A percentile compares a stretch with the other conserved stretches of the same genome.
phyloP scores from a whole-genome alignment of 768 basidiomycete genomes.

The Calocybe gangraenosa region DNA sequence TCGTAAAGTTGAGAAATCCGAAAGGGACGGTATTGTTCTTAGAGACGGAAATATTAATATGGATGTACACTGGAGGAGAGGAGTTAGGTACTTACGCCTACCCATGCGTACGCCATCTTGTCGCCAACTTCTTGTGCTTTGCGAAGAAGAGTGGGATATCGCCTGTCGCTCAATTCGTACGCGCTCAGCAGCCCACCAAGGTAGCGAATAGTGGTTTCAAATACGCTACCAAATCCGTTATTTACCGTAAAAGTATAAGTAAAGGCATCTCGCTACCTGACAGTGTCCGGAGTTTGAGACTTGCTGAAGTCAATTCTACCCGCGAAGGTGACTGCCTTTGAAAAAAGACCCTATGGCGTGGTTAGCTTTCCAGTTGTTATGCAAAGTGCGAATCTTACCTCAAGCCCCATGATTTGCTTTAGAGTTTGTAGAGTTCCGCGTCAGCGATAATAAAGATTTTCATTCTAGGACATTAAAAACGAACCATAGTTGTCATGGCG shows the following conservation, averaged over 20 bases:
- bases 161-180: constrained; percentile 58
- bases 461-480: not conserved
- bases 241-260: not conserved
- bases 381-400: not conserved
- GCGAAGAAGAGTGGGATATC: constrained; percentile 44
- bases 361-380: not conserved
- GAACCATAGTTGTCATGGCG: constrained; percentile 3
- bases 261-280: not conserved
- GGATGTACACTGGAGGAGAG: not conserved
- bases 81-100: constrained; percentile 34
- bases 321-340: not conserved
- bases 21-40: constrained; percentile 38
- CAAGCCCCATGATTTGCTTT: constrained; percentile 5
- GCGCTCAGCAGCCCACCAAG: constrained; percentile 67
- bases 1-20: constrained; percentile 37
- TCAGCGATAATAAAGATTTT: not conserved
- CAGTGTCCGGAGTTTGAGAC: constrained; percentile 2
- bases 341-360: not conserved
- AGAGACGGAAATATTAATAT: not conserved
- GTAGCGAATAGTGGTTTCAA: constrained; percentile 76
- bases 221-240: constrained; percentile 38
- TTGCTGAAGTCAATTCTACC: constrained; percentile 4
- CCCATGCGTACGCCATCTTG: constrained; percentile 60
- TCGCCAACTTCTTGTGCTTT: constrained; percentile 63
- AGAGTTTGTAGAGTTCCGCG: too few species aligned